Evolutionary conservation across 805 yeast species (phyloP).

Genomic region (Monosporozyma servazzii): DNA sequence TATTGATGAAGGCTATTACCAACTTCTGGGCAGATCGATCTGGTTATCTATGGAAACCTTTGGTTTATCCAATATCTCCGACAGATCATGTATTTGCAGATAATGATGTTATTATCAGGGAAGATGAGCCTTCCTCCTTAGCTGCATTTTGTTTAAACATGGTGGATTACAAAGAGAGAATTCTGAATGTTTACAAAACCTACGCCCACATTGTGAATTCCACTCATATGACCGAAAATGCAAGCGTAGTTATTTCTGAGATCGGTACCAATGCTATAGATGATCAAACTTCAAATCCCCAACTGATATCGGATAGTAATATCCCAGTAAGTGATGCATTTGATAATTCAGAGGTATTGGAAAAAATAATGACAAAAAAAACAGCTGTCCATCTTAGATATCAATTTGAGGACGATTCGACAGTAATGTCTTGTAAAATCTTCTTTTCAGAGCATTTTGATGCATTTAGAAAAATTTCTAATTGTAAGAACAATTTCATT

Average conservation of each 20-base stretch:
- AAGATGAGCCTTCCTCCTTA: constrained; percentile 91
- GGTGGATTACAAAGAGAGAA: constrained; percentile 65
- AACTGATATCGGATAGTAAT: not conserved
- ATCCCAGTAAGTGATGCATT: not conserved
- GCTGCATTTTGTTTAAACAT: constrained; percentile 89
- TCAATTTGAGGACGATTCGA: constrained; percentile 79
- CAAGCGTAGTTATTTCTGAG: not conserved
- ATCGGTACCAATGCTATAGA: not conserved
- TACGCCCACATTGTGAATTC: not conserved
- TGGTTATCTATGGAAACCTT: constrained; percentile 88
- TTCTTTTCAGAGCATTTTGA: constrained; percentile 96
- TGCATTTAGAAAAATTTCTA: constrained; percentile 81
- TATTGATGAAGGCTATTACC: constrained; percentile 73
- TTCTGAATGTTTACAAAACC: constrained; percentile 16
- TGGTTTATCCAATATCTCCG: constrained; percentile 67
- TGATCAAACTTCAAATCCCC: not conserved
- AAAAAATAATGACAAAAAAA: constrained; percentile 64
- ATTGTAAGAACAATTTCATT: constrained; percentile 61
- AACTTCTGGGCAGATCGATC: constrained; percentile 98
- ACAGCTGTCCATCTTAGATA: constrained; percentile 87
- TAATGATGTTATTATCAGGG: constrained; percentile 86
- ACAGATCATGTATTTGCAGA: constrained; percentile 90
- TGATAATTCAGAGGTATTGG: constrained; percentile 34
- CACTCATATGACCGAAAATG: not conserved
- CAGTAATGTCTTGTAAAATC: constrained; percentile 81